Conservation (phyloP, 192 early-diverging fungal genomes). For the Coemansia reversa region DNA sequence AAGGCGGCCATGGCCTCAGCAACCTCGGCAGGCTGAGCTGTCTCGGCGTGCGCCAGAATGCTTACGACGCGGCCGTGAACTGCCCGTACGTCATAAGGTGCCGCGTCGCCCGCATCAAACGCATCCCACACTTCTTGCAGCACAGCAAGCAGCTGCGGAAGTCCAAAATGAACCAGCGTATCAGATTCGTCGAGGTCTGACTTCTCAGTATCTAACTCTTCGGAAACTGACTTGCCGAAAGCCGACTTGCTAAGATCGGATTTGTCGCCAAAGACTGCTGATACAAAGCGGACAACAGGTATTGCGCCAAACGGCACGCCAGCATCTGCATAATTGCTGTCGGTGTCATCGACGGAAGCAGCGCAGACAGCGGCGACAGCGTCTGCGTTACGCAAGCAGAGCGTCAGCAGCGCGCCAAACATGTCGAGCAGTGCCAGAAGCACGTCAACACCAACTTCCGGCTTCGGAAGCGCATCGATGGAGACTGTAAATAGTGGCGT, state of each 20-base stretch:
- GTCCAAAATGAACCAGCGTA: slow-evolving; percentile 13
- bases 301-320: slow-evolving; percentile 16
- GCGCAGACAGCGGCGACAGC: slow-evolving; percentile 7
- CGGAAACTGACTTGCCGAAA: background rate
- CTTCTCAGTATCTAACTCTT: background rate
- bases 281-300: slow-evolving; percentile 33
- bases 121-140: slow-evolving; percentile 44
- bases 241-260: background rate
- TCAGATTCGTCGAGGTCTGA: background rate
- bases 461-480: background rate
- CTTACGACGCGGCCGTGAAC: slow-evolving; percentile 29
- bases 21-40: slow-evolving; percentile 28
- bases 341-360: slow-evolving; percentile 19
- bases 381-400: slow-evolving; percentile 35
- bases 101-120: slow-evolving; percentile 15
- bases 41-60: slow-evolving; percentile 30
- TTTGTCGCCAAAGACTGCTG: slow-evolving; percentile 38
- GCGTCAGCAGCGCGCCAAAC: slow-evolving; percentile 33
- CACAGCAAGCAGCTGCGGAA: slow-evolving; percentile 29
- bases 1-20: slow-evolving; percentile 36
- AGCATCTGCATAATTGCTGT: slow-evolving; percentile 12
- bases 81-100: background rate
- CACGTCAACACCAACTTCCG: slow-evolving; percentile 19
- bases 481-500: slow-evolving; percentile 38
- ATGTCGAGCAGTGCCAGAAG: slow-evolving; percentile 32